Evolutionary conservation across 139 green algal species (phyloP).

Genomic region (Micractinium sp.): DNA sequence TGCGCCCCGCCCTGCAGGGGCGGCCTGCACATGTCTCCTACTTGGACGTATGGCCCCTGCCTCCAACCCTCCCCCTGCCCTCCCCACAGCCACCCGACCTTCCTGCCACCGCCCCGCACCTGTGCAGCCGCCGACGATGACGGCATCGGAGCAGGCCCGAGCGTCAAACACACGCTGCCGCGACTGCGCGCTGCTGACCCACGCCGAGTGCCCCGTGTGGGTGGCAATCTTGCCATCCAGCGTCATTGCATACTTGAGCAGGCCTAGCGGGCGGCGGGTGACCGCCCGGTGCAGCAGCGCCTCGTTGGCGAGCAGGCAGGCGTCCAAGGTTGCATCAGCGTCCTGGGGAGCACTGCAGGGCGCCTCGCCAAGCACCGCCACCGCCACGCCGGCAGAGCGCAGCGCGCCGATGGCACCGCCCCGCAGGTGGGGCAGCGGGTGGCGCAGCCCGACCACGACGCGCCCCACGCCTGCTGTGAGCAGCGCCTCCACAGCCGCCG

Average conservation of each 20-base stretch:
- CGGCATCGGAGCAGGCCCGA: constrained; percentile 81
- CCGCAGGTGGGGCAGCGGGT: constrained; percentile 84
- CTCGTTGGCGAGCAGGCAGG: constrained; percentile 86
- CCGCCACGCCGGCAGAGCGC: constrained; percentile 70
- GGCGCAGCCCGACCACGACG: constrained; percentile 92
- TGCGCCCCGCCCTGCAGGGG: no score
- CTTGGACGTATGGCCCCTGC: no score
- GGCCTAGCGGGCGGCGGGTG: constrained; percentile 72
- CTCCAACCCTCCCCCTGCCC: not conserved
- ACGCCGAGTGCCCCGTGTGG: constrained; percentile 88
- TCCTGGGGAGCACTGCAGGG: not conserved
- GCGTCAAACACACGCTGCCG: constrained; percentile 84
- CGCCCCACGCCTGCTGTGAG: constrained; percentile 75
- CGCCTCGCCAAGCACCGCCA: constrained; percentile 69
- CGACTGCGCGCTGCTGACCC: constrained; percentile 83
- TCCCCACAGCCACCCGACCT: not conserved
- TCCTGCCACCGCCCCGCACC: not conserved
- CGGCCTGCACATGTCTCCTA: no score
- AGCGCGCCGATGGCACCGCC: constrained; percentile 72
- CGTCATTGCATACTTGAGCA: constrained; percentile 99
- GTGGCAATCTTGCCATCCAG: constrained; percentile 99
- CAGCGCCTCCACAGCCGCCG: constrained; percentile 71
- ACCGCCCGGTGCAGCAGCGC: constrained; percentile 79
- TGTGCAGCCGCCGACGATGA: constrained; percentile 96
- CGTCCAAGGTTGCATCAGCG: constrained; percentile 48